Base-by-base conservation (phyloP, 805 yeast genomes). In the Saturnispora ahearnii region DNA sequence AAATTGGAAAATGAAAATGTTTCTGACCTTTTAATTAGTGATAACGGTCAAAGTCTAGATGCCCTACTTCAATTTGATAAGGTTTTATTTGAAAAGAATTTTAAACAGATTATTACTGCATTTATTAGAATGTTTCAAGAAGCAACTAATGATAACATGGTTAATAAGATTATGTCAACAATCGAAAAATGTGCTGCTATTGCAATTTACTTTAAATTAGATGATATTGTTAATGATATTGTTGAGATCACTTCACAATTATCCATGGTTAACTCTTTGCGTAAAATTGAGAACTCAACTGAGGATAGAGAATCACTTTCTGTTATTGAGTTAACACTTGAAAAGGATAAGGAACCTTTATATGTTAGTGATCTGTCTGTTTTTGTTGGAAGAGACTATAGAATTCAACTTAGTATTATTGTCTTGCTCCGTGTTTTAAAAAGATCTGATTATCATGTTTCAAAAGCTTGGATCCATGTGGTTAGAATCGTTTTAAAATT, bases 101-200 rank as follows among this genome's bases (percentile, higher is more conserved):
- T 85, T 58, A 73, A 76, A 38, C 77, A 77, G 18, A 71, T 93
- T n/a, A 74, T 87, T 5, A 77, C 82, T 10, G 82, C 96, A 0
- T 67, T 90, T 40, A 74, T 90, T 46, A 77, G 76, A 47, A 87
- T 91, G 40, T 93, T 88, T 66, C 82, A 85, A 29, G 87, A 86
- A 46, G 96, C 98, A 0, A 71, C 87, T 0, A 97, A 93, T 62
- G 98, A 93, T 63, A 86, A 87, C 44, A 81, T 93, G 9, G 82
- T 89, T 44, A 82, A 93, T 0, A 77, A 91, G 51, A 86, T 93
- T 71, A 82, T 93, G 72, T 77, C 96, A 0, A 86, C 91, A 2
- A 74, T 91, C 57, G 97, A 90, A 60, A 89, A 87, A 62, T 78
- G 93, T 54, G 85, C 96, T 0, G 76, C 73, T 30, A 78, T 93